These are phyloP conservation scores for Filobasidium uniguttulatum DNA, from an alignment of 1,284 basidiomycete genomes.

Conservation along the genomic window DNA sequence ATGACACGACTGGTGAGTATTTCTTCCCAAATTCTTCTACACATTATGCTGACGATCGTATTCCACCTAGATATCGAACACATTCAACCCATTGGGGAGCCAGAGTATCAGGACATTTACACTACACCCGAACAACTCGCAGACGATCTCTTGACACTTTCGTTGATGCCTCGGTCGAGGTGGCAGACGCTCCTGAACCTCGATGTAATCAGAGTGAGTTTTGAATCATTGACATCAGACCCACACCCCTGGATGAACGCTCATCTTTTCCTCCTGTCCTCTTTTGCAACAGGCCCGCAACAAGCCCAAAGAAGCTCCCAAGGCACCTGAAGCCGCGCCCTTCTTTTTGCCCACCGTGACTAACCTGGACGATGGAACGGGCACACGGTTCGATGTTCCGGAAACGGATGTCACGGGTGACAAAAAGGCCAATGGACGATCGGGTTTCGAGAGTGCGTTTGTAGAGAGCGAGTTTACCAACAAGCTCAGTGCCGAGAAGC, in stretches of 20 bases:
- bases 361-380: slow-evolving; percentile 46
- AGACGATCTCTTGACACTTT: slow-evolving; percentile 77
- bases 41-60: neutral
- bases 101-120: slow-evolving; percentile 51
- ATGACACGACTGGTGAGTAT: slow-evolving; percentile 43
- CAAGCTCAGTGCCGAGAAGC: slow-evolving; percentile 48
- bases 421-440: slow-evolving; percentile 42
- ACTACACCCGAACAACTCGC: slow-evolving; percentile 72
- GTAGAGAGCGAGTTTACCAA: slow-evolving; percentile 62
- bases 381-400: slow-evolving; percentile 56
- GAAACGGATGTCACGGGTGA: slow-evolving; percentile 35
- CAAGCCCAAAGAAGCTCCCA: slow-evolving; percentile 89
- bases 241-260: neutral
- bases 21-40: neutral
- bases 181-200: slow-evolving; percentile 96
- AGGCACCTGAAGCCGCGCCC: slow-evolving; percentile 85
- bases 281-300: slow-evolving; percentile 58
- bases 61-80: slow-evolving; percentile 48
- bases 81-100: slow-evolving; percentile 47
- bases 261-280: too few relatives aligned
- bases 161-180: slow-evolving; percentile 74
- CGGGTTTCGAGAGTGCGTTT: slow-evolving; percentile 45
- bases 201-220: slow-evolving; percentile 73
- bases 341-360: slow-evolving; percentile 85
- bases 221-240: neutral